These are phyloP conservation scores for Diplodia corticola DNA, from an alignment of 2,329 filamentous ascomycete species.

Conservation along the genomic window DNA sequence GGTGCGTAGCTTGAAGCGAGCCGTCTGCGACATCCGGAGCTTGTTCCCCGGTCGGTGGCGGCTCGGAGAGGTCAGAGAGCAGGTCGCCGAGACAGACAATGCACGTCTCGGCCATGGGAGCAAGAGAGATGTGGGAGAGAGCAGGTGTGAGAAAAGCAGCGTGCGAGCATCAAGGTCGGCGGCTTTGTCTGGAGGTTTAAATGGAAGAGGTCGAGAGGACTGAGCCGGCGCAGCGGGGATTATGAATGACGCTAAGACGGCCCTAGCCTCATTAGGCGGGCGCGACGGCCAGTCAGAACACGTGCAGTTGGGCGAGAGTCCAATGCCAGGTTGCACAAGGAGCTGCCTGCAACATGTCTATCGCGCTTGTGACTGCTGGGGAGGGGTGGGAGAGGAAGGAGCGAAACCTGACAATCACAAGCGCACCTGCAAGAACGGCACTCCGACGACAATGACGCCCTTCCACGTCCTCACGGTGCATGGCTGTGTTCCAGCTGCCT, in stretches of 20 bases:
- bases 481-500: not conserved
- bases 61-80: constrained; percentile 46
- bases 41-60: constrained; percentile 41
- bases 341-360: constrained; percentile 12
- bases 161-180: constrained; percentile 18
- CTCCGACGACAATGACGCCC: not conserved
- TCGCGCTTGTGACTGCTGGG: not conserved
- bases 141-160: constrained; percentile 20
- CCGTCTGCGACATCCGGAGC: constrained; percentile 19
- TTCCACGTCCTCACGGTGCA: not conserved
- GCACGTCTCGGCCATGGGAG: constrained; percentile 64
- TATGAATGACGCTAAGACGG: constrained; percentile 21
- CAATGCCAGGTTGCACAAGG: constrained; percentile 3
- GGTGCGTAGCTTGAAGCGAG: constrained; percentile 23
- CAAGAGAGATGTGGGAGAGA: not conserved
- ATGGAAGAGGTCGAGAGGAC: constrained; percentile 29
- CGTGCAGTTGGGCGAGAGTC: constrained; percentile 7
- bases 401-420: constrained; percentile 1
- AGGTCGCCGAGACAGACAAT: constrained; percentile 73
- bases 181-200: constrained; percentile 13
- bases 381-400: not conserved
- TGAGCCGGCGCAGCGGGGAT: constrained; percentile 17
- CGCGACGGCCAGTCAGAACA: constrained; percentile 17
- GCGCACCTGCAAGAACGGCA: constrained; percentile 7
- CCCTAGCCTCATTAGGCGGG: constrained; percentile 12